Evolutionary conservation across 176 grass and related monocot species (phyloP).

Genomic region (Oryza rufipogon): DNA sequence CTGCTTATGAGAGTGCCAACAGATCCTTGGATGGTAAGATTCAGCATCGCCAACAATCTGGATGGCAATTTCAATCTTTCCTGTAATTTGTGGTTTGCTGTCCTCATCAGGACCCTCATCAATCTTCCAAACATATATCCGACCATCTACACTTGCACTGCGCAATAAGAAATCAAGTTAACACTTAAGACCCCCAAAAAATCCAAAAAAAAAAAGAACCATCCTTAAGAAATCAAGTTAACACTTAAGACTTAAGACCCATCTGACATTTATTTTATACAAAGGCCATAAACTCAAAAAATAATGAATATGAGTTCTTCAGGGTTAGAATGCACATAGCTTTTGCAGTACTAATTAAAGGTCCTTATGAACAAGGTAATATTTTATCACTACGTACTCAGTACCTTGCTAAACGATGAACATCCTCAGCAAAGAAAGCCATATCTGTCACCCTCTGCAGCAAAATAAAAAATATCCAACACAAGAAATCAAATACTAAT

Average conservation of each 20-base stretch:
- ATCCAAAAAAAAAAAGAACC: neutral
- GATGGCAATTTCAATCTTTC: constrained; percentile 80
- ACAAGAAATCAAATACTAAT: constrained; percentile 36
- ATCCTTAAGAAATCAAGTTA: constrained; percentile 23
- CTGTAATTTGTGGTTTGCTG: constrained; percentile 90
- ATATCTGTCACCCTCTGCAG: constrained; percentile 97
- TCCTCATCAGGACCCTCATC: constrained; percentile 90
- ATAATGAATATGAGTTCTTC: neutral
- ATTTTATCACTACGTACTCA: constrained; percentile 37
- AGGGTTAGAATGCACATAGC: constrained; percentile 1
- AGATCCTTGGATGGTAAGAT: constrained; percentile 94
- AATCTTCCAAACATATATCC: constrained; percentile 95
- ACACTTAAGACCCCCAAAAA: neutral
- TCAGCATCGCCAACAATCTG: constrained; percentile 78
- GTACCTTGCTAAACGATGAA: constrained; percentile 98
- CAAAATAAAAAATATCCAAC: constrained; percentile 37
- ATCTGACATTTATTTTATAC: constrained; percentile 8
- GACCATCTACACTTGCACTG: constrained; percentile 89
- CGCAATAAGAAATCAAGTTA: constrained; percentile 41
- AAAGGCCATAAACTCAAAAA: neutral
- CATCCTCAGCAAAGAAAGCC: constrained; percentile 99
- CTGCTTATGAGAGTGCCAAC: constrained; percentile 99
- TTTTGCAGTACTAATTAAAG: neutral
- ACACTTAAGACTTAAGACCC: neutral
- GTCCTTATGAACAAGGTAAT: constrained; percentile 9